Evolutionary conservation across 495 filamentous ascomycete genomes (phyloP).

Genomic region (Lepidopterella palustris): DNA sequence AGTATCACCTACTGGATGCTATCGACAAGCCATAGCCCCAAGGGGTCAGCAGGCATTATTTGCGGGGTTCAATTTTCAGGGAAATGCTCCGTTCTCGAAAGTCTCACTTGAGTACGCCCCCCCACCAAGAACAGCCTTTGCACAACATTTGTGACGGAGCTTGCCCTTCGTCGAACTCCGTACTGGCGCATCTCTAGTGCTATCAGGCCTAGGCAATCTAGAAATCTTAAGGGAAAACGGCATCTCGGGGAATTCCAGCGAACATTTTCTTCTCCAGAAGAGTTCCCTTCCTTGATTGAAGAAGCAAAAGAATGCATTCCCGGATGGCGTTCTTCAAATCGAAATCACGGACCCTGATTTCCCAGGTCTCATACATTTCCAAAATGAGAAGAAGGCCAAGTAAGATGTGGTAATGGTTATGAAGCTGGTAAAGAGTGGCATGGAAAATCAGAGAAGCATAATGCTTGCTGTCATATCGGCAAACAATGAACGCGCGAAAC

Average conservation of each 20-base stretch:
- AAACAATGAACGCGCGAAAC: slow-evolving; percentile 44
- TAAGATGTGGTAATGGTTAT: slow-evolving; percentile 1
- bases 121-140: slow-evolving; percentile 6
- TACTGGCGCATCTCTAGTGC: background rate
- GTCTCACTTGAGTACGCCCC: background rate
- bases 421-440: background rate
- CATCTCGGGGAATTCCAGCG: background rate
- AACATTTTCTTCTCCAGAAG: background rate
- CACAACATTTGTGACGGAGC: slow-evolving; percentile 11
- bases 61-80: slow-evolving; percentile 66
- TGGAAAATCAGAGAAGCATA: slow-evolving; percentile 43
- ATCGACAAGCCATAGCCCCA: slow-evolving; percentile 52
- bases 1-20: slow-evolving; percentile 44
- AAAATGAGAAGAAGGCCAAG: background rate
- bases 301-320: slow-evolving; percentile 7
- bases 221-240: background rate
- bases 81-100: slow-evolving; percentile 9
- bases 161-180: background rate
- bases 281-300: slow-evolving; percentile 5
- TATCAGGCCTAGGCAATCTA: slow-evolving; percentile 1
- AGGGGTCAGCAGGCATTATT: slow-evolving; percentile 52
- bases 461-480: slow-evolving; percentile 58
- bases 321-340: slow-evolving; percentile 6
- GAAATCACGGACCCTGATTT: slow-evolving; percentile 6
- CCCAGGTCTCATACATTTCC: slow-evolving; percentile 4